A percentile compares a stretch with the other conserved stretches of the same genome.
These are phyloP conservation scores for Pestalotiopsis fici DNA, from an alignment of 2,329 filamentous ascomycete species.

Conservation along the genomic window DNA sequence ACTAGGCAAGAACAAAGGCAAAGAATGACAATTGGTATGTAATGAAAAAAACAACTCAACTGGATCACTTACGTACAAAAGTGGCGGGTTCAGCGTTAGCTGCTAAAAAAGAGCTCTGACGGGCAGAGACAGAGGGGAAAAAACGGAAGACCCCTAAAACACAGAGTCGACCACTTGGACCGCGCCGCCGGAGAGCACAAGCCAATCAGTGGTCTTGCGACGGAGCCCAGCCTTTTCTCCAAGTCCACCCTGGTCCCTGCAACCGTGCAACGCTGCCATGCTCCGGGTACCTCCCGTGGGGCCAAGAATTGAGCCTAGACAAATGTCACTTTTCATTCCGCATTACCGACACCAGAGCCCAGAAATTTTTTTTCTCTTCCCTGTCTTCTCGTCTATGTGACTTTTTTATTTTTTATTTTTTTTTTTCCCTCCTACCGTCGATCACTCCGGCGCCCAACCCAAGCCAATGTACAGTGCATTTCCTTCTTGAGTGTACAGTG, in stretches of 20 bases:
- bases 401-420: neutral
- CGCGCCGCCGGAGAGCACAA: constrained; percentile 2
- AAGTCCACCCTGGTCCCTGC: constrained; percentile 8
- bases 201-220: constrained; percentile 1
- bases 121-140: neutral
- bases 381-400: neutral
- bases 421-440: neutral
- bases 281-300: constrained; percentile 1
- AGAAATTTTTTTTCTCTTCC: constrained; percentile 4
- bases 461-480: neutral
- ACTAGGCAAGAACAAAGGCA: neutral
- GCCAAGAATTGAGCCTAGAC: constrained; percentile 1
- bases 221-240: constrained; percentile 6
- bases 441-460: neutral
- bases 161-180: constrained; percentile 5
- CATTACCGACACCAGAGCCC: neutral
- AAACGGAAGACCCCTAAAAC: constrained; percentile 7
- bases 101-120: neutral
- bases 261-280: neutral
- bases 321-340: constrained; percentile 5
- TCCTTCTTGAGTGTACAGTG: neutral
- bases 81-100: neutral
- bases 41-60: neutral
- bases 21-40: neutral
- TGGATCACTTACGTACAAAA: constrained; percentile 6